A percentile compares a stretch with the other conserved stretches of the same genome.
phyloP scores from a whole-genome alignment of 768 basidiomycete genomes.

The Mycena capillaripes region DNA sequence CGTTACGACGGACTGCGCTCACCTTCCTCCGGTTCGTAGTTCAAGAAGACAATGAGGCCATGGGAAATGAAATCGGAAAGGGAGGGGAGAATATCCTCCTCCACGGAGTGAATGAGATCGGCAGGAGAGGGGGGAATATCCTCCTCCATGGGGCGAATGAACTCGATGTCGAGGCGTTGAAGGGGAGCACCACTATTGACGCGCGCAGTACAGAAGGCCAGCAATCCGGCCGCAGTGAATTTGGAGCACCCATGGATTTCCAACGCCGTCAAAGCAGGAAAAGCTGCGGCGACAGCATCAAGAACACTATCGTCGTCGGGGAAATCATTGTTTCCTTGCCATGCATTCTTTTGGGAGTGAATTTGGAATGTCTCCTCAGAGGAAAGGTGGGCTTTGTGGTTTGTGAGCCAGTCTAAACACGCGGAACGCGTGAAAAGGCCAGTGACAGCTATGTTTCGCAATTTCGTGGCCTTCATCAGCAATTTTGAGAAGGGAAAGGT shows the following conservation, averaged over 20 bases:
- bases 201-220: too few species aligned
- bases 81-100: constrained; percentile 3
- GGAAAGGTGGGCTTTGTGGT: background rate
- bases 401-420: background rate
- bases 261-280: too few species aligned
- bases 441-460: background rate
- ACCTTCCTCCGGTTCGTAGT: background rate
- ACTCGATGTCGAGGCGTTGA: too few species aligned
- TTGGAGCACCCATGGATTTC: too few species aligned
- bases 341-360: background rate
- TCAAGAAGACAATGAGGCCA: background rate
- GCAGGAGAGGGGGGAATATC: background rate
- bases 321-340: too few species aligned
- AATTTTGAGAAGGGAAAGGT: background rate
- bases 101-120: background rate
- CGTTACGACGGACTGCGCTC: background rate
- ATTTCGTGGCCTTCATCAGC: background rate
- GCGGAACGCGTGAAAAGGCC: background rate
- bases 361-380: background rate
- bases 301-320: too few species aligned
- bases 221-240: too few species aligned
- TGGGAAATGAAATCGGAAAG: background rate
- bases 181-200: too few species aligned
- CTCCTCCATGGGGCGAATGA: too few species aligned
- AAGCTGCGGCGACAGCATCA: background rate